Conservation (phyloP, 805 yeast genomes). For the Metschnikowia anglica region DNA sequence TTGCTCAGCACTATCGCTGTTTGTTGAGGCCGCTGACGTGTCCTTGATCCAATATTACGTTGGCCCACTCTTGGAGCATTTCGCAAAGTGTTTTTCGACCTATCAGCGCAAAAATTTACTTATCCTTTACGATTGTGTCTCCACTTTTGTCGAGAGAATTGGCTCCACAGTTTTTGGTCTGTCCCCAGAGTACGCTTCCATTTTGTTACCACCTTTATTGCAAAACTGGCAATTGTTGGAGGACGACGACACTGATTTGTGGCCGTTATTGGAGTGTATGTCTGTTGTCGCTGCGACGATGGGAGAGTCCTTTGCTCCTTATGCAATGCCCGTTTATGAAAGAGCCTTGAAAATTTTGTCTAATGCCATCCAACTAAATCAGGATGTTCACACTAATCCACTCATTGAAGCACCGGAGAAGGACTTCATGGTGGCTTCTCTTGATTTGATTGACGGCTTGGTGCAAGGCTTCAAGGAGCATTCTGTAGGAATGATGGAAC, state of each 20-base stretch:
- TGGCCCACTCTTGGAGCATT: slow-evolving; percentile 65
- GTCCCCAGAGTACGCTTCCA: slow-evolving; percentile 56
- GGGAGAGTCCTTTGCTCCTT: slow-evolving; percentile 83
- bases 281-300: slow-evolving; percentile 86
- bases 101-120: slow-evolving; percentile 84
- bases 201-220: slow-evolving; percentile 77
- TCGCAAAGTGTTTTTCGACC: slow-evolving; percentile 67
- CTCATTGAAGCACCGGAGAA: slow-evolving; percentile 75
- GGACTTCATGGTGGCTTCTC: slow-evolving; percentile 83
- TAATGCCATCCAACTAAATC: slow-evolving; percentile 65
- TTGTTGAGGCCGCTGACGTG: slow-evolving; percentile 73
- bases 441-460: slow-evolving; percentile 89
- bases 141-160: slow-evolving; percentile 79
- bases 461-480: slow-evolving; percentile 81
- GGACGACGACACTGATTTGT: slow-evolving; percentile 80
- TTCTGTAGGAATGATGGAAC: slow-evolving; percentile 53
- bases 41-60: slow-evolving; percentile 60
- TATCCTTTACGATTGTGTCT: slow-evolving; percentile 85
- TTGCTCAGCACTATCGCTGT: slow-evolving; percentile 79
- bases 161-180: slow-evolving; percentile 54
- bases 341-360: slow-evolving; percentile 71
- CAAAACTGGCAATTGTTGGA: slow-evolving; percentile 72
- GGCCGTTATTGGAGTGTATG: slow-evolving; percentile 93
- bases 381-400: slow-evolving; percentile 64
- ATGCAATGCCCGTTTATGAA: slow-evolving; percentile 81